Base-by-base conservation (phyloP, 495 filamentous ascomycete species). In the Tuber calosporum region DNA sequence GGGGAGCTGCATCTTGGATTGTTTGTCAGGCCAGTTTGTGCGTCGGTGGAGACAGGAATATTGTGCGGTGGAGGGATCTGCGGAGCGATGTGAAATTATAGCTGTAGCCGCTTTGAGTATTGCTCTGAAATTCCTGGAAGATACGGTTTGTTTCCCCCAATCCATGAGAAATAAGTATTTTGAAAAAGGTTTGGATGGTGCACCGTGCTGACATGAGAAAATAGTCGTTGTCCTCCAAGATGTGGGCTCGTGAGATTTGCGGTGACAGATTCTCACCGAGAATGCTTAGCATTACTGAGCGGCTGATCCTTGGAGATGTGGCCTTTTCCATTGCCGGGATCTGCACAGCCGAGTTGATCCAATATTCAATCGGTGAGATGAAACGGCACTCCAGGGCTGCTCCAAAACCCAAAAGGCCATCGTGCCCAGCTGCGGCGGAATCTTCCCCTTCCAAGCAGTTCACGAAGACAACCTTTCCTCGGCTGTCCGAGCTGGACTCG, bases 1-100 rank as follows among this genome's bases (percentile, higher is more conserved):
- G 19, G 79, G 76, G 45, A 73, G 79, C 39, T 81, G 79, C 58
- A 77, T 81, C 70, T 73, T 81, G 70, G 79, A 81, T 69, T 81
- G 79, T 67, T 45, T 81, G 38, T 79, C 76, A 26, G 73, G 73
- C 15, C 79, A 77, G 34, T 81, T 81, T 73, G 72, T 81, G 66
- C 72, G 79, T 48, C 76, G 74, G 62, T 81, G 79, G 79, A 78
- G 79, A 42, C 70, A 74, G 41, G 79, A 80, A 66, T 81, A 79
- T 74, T 78, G 79, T 62, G 69, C 72, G 15, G 70, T 71, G 22
- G 73, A 69, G 30, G 79, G 78, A 34, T 77, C 74, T 8, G 66
- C 79, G 2, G 79, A 80, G 68, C 71, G 72, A 22, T 72, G 74
- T 67, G 79, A 81, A 69, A 58, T 81, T 70, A 66, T 81, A 19